These are phyloP conservation scores for Pulveroboletus sp. DNA, from an alignment of 768 basidiomycete species.

Conservation along the genomic window DNA sequence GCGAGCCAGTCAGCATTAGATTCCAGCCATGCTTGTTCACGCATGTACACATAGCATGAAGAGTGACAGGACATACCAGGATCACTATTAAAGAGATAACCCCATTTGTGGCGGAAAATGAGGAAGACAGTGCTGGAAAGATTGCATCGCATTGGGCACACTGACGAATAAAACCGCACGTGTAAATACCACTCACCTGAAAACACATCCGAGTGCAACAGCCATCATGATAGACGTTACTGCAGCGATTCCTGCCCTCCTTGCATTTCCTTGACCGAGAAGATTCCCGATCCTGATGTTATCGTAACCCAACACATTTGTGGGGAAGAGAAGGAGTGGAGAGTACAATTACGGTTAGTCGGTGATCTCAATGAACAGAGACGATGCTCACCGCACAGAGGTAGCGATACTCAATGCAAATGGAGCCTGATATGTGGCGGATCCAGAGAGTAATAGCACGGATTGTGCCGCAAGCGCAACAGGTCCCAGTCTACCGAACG, in stretches of 20 bases:
- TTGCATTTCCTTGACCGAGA: slow-evolving; percentile 72
- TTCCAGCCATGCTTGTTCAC: neutral
- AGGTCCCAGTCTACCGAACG: slow-evolving; percentile 61
- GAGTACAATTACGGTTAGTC: neutral
- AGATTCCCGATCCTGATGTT: slow-evolving; percentile 74
- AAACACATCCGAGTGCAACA: slow-evolving; percentile 56
- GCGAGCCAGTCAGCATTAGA: slow-evolving; percentile 3
- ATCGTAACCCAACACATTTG: neutral
- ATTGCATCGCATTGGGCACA: neutral
- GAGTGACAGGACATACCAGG: slow-evolving; percentile 36
- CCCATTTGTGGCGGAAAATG: slow-evolving; percentile 62
- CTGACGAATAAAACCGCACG: neutral
- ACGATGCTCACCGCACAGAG: slow-evolving; percentile 64
- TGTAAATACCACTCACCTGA: slow-evolving; percentile 42
- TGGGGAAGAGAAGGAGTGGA: neutral
- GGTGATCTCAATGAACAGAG: neutral
- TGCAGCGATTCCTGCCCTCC: slow-evolving; percentile 66
- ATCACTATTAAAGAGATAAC: slow-evolving; percentile 68
- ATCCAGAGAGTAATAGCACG: slow-evolving; percentile 71
- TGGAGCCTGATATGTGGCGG: slow-evolving; percentile 77
- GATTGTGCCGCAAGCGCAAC: slow-evolving; percentile 83
- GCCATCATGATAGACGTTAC: slow-evolving; percentile 63
- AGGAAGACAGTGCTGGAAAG: slow-evolving; percentile 46
- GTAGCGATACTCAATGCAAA: slow-evolving; percentile 78
- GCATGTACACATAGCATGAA: neutral